Evolutionary conservation across 768 basidiomycete genomes (phyloP).

Genomic region (Leucocoprinus leucothites): DNA sequence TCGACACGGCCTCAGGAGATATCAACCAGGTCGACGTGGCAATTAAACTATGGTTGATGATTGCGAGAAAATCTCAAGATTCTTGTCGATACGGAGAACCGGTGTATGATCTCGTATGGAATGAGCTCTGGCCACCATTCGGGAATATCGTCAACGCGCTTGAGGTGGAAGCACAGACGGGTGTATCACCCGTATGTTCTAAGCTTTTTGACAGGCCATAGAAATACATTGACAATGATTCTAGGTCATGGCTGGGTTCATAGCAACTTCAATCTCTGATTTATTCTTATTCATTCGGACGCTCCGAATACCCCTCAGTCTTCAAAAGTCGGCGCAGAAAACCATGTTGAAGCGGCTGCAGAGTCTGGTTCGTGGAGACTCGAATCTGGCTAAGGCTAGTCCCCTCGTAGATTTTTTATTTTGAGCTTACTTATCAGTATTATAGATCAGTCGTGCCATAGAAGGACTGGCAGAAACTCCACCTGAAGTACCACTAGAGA

Average conservation of each 20-base stretch:
- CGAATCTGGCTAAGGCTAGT: conserved; percentile 47
- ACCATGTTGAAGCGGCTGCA: conserved; percentile 49
- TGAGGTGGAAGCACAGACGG: conserved; percentile 43
- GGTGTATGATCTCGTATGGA: conserved; percentile 55
- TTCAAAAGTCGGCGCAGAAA: conserved; percentile 51
- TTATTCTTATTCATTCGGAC: conserved; percentile 61
- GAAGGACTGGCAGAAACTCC: conserved; percentile 50
- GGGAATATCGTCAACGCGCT: conserved; percentile 49
- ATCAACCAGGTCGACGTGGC: conserved; percentile 68
- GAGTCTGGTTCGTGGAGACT: conserved; percentile 44
- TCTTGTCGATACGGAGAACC: conserved; percentile 21
- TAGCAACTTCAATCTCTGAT: conserved; percentile 62
- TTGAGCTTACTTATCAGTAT: background rate
- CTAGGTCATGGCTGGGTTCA: conserved; percentile 52
- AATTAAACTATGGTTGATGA: conserved; percentile 69
- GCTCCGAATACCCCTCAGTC: conserved; percentile 46
- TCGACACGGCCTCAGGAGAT: conserved; percentile 48
- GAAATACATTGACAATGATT: conserved; percentile 1
- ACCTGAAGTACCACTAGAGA: conserved; percentile 38
- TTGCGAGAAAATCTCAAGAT: conserved; percentile 36
- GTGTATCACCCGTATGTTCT: conserved; percentile 35
- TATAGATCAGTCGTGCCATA: conserved; percentile 54
- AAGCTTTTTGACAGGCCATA: background rate
- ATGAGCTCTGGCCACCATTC: conserved; percentile 74
- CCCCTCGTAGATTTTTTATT: background rate